A percentile compares a stretch with the other conserved stretches of the same genome.
phyloP scores from a whole-genome alignment of 306 rosid species.

The Vicia villosa region DNA sequence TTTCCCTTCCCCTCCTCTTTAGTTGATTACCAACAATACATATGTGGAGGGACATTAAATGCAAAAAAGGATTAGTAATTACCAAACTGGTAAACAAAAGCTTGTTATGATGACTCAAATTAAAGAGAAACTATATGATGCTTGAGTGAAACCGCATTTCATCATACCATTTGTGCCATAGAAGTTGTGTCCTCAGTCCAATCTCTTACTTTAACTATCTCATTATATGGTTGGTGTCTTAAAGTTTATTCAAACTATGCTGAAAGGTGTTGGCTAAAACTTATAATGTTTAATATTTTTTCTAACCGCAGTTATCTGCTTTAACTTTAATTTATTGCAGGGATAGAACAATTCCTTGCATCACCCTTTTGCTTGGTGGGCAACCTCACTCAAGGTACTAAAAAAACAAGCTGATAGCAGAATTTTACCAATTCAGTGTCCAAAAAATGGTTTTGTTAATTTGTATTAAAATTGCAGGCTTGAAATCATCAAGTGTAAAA shows the following conservation, averaged over 20 bases:
- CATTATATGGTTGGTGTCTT: background rate
- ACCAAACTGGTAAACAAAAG: background rate
- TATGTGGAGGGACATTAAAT: background rate
- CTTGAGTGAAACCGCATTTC: background rate
- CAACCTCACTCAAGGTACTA: conserved; percentile 72
- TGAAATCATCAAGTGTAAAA: conserved; percentile 59
- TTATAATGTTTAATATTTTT: too few species aligned
- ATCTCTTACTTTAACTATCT: background rate
- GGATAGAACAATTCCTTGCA: conserved; percentile 52
- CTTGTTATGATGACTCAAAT: background rate
- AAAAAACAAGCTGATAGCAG: background rate
- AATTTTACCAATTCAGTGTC: background rate
- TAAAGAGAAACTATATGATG: background rate
- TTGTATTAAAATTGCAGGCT: conserved; percentile 43
- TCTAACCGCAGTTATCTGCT: too few species aligned
- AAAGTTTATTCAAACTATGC: too few species aligned
- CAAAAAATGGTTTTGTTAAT: conserved; percentile 4
- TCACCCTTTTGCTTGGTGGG: conserved; percentile 83
- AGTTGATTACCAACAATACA: background rate
- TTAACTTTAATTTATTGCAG: too few species aligned
- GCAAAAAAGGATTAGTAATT: background rate
- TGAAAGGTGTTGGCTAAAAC: too few species aligned
- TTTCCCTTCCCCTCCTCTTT: background rate
- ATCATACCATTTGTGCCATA: background rate
- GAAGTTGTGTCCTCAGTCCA: background rate